These are phyloP conservation scores for Malassezia japonica DNA, from an alignment of 1,284 basidiomycete genomes.

Conservation along the genomic window DNA sequence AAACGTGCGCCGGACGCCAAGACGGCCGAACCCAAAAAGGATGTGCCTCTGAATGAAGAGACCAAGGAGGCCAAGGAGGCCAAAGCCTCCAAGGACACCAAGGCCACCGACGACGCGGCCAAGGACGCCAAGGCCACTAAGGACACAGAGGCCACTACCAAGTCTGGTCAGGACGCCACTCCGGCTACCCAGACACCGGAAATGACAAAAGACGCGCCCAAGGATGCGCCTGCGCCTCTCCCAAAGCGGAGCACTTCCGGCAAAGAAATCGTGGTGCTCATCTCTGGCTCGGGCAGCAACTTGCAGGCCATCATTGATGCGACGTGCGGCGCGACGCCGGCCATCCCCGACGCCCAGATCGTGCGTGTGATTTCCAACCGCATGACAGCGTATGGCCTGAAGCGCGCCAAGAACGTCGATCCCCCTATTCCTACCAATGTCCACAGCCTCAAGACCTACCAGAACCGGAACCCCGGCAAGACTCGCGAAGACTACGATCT, in stretches of 20 bases:
- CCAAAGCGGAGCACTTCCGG: constrained; percentile 15
- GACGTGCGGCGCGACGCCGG: constrained; percentile 55
- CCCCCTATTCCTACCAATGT: constrained; percentile 66
- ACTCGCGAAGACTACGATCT: constrained; percentile 77
- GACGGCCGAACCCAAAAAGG: no score
- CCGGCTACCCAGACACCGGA: not conserved
- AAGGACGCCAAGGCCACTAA: not conserved
- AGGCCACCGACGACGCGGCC: not conserved
- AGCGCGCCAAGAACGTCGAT: constrained; percentile 65
- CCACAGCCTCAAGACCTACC: constrained; percentile 76
- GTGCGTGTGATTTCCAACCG: constrained; percentile 81
- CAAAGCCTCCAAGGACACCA: not conserved
- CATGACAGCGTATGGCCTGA: constrained; percentile 80
- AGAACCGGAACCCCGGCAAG: constrained; percentile 59
- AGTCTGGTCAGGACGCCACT: no score
- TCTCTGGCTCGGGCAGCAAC: constrained; percentile 60
- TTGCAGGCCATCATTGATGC: constrained; percentile 92
- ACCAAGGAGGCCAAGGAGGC: not conserved
- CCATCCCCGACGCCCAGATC: constrained; percentile 56
- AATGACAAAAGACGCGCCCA: not conserved
- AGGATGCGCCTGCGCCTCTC: not conserved
- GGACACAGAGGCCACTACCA: no score
- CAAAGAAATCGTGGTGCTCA: constrained; percentile 42
- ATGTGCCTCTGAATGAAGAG: not conserved
- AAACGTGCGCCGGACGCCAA: not conserved